Evolutionary conservation across 2,329 filamentous ascomycete genomes (phyloP).

Genomic region (Aspergillus intermedius): DNA sequence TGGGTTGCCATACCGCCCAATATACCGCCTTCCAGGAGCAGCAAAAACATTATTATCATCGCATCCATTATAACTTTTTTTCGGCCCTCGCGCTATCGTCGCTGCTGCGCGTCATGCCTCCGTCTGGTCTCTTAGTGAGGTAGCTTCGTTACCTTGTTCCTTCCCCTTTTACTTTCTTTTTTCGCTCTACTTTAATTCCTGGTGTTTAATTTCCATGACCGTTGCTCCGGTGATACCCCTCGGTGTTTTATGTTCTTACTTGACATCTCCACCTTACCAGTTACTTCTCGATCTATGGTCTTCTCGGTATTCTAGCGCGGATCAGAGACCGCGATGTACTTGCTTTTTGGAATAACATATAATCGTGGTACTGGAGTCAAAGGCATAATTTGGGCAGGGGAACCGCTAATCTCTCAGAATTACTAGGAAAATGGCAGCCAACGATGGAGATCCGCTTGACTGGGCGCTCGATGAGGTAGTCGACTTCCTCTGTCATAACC

Average conservation of each 20-base stretch:
- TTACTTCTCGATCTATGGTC: not conserved
- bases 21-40: not conserved
- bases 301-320: not conserved
- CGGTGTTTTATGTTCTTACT: not conserved
- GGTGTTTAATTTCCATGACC: not conserved
- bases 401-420: not conserved
- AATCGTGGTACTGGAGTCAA: not conserved
- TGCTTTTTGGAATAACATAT: not conserved
- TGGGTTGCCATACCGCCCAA: not conserved
- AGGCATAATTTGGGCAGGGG: not conserved
- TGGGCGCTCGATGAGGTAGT: conserved; percentile 67
- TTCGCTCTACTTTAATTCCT: not conserved
- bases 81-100: no score
- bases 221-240: not conserved
- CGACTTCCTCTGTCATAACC: conserved; percentile 54
- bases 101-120: not conserved
- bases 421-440: conserved; percentile 16
- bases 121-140: no score
- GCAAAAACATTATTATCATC: not conserved
- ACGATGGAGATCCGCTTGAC: conserved; percentile 58
- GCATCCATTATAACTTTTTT: no score
- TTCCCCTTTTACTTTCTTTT: not conserved
- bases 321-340: not conserved
- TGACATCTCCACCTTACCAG: not conserved
- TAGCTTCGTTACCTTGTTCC: not conserved